These are phyloP conservation scores for Taphrina confusa DNA, from an alignment of 1,139 yeast species.

Conservation along the genomic window DNA sequence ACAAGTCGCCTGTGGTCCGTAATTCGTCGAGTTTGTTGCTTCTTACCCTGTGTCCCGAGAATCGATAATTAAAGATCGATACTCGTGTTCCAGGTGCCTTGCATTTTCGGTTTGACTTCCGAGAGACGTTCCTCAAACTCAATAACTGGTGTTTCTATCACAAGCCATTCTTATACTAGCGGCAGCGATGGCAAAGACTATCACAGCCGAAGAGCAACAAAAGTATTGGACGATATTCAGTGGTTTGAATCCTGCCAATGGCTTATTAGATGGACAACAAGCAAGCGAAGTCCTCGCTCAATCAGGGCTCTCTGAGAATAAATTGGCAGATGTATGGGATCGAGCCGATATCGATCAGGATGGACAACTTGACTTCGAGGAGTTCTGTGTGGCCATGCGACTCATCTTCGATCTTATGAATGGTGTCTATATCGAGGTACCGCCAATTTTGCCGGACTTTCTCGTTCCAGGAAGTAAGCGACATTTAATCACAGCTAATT, in stretches of 20 bases:
- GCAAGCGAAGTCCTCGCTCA: slow-evolving; percentile 86
- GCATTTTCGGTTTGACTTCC: too few relatives aligned
- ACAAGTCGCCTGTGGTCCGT: too few relatives aligned
- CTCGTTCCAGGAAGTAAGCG: slow-evolving; percentile 85
- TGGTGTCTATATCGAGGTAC: slow-evolving; percentile 63
- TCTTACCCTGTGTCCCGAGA: too few relatives aligned
- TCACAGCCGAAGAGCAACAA: slow-evolving; percentile 26
- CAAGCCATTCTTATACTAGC: too few relatives aligned
- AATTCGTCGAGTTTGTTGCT: too few relatives aligned
- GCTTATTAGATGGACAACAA: slow-evolving; percentile 78
- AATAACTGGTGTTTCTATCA: too few relatives aligned
- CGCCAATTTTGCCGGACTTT: slow-evolving; percentile 81
- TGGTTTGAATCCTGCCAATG: slow-evolving; percentile 77
- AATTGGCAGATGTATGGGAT: slow-evolving; percentile 84
- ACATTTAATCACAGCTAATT: slow-evolving; percentile 77
- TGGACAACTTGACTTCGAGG: slow-evolving; percentile 91
- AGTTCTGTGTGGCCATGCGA: slow-evolving; percentile 96
- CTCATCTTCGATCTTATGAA: slow-evolving; percentile 87
- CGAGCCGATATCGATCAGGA: slow-evolving; percentile 90
- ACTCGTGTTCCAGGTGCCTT: too few relatives aligned
- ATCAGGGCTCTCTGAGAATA: slow-evolving; percentile 73
- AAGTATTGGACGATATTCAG: slow-evolving; percentile 58
- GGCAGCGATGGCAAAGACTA: background rate
- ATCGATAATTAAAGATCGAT: too few relatives aligned
- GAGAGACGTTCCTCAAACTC: too few relatives aligned